phyloP scores from a whole-genome alignment of 1,284 basidiomycete species.

The Garcileccinum viscosum region DNA sequence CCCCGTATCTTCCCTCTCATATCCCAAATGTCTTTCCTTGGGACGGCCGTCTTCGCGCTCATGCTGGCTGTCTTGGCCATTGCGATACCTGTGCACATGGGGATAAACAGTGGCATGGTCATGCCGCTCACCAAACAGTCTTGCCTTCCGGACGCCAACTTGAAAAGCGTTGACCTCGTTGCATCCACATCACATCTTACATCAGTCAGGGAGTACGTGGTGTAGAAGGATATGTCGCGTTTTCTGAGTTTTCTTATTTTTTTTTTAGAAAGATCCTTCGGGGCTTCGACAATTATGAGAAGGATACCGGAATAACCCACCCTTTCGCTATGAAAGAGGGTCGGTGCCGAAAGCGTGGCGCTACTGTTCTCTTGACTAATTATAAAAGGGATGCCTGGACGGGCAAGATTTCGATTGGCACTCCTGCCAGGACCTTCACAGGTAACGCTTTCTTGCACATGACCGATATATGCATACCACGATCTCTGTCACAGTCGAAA shows the following conservation, averaged over 20 bases:
- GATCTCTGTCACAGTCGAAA: background rate
- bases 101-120: background rate
- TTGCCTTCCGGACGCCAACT: background rate
- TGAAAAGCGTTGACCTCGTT: background rate
- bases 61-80: background rate
- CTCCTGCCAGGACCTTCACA: background rate
- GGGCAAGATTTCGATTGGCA: background rate
- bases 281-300: background rate
- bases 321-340: background rate
- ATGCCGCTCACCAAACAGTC: background rate
- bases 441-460: background rate
- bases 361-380: background rate
- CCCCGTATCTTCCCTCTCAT: background rate
- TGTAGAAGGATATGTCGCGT: background rate
- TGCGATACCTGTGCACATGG: background rate
- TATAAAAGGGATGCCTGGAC: background rate
- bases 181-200: background rate
- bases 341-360: background rate
- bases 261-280: background rate
- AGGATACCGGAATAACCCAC: background rate
- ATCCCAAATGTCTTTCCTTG: background rate
- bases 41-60: background rate
- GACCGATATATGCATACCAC: background rate
- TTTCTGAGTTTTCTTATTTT: background rate
- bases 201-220: background rate